Evolutionary conservation across 106 monocot genomes (phyloP), one percentile per base, ranked within the genome.

Genomic region (Dendrobium chrysotoxum): DNA sequence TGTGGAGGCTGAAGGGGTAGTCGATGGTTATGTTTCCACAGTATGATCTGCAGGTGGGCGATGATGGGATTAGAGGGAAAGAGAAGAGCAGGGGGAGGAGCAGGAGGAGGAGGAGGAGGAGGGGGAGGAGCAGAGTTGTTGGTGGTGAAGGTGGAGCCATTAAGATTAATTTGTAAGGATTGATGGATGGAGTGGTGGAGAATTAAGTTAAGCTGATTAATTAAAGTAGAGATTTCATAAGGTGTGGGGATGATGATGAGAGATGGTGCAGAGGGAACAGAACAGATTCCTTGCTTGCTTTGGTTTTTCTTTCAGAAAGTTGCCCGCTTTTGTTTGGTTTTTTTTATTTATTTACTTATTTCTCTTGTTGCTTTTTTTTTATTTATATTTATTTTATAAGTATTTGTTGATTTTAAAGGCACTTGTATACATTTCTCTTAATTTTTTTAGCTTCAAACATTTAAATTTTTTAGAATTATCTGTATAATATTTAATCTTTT

Each of bases 21-120:
- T 81, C 85, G 1, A 93, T 72, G 28, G 93, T 90, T 61, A 90
- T 42, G 83, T 90, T 93, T 45, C 93, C 86, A 72, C 93, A 93
- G 85, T 79, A 93, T 58, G 83, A 85, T 3, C 86, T 85, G 74
- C 92, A 90, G 61, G 61, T 61, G 7, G 61, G 23, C 1, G 61
- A 20, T 23, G 61, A 61, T 1, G 21, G 0, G 41, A 6, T 39
- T 16, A 74, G 20, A 6, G 41, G 40, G 41, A 74, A n/a, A 15
- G 41, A 40, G 74, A 0, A 70, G 35, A 70, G 23, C 3, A 64
- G 35, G 25, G n/a, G 20, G 41, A n/a, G 74, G 38, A 41, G 31
- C 12, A 13, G 70, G 9, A 42, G 2, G 41, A 20, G 38, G 10
- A 20, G 3, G 2, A n/a, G 31, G 7, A 35, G n/a, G 35, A 35